Conservation (phyloP, 1,139 yeast species). For the Zhuliangozyma blackwelliae region DNA sequence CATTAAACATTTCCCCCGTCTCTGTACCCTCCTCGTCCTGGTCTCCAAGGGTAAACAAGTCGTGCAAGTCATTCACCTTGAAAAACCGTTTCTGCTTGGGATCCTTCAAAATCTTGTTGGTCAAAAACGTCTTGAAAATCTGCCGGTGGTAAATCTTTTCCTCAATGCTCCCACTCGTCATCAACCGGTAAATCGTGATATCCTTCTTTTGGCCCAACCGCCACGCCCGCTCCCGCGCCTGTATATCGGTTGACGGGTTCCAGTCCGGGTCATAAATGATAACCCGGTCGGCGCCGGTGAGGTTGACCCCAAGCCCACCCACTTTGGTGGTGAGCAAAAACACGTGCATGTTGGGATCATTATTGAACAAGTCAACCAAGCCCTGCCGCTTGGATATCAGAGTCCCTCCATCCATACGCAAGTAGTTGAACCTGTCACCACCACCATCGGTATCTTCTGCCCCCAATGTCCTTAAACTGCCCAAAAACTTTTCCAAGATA, state of each 20-base stretch:
- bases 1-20: constrained; percentile 60
- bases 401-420: constrained; percentile 95
- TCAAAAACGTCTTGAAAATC: constrained; percentile 88
- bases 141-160: constrained; percentile 96
- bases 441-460: constrained; percentile 4
- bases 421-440: constrained; percentile 34
- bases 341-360: constrained; percentile 50
- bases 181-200: constrained; percentile 85
- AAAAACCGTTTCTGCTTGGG: constrained; percentile 93
- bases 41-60: constrained; percentile 80
- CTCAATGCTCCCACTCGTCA: constrained; percentile 95
- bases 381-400: constrained; percentile 71
- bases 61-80: constrained; percentile 88
- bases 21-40: constrained; percentile 63
- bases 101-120: constrained; percentile 90
- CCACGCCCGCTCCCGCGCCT: constrained; percentile 98
- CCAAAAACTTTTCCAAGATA: constrained; percentile 64
- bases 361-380: constrained; percentile 78
- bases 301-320: constrained; percentile 91
- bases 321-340: constrained; percentile 89
- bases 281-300: constrained; percentile 94
- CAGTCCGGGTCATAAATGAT: constrained; percentile 96
- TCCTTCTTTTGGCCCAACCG: constrained; percentile 91
- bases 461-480: constrained; percentile 30
- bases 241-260: constrained; percentile 97